Evolutionary conservation across 345 rosid species (phyloP).

Genomic region (Rhodamnia argentea): DNA sequence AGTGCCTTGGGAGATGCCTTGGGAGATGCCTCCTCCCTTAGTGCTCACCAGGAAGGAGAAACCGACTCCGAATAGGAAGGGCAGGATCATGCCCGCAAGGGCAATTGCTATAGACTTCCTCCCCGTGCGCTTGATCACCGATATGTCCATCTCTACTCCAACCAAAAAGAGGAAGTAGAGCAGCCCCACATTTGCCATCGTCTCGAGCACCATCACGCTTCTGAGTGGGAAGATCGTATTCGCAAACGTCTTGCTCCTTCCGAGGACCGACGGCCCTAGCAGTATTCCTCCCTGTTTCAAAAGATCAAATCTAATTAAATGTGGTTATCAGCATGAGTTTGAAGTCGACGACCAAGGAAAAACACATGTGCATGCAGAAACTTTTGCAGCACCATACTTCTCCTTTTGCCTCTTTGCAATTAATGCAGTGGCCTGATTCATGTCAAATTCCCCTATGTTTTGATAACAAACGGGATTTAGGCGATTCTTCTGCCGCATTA

Average conservation of each 20-base stretch:
- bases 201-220: constrained; percentile 96
- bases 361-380: not conserved
- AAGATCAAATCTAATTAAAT: not conserved
- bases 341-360: not conserved
- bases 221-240: constrained; percentile 51
- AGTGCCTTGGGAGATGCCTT: constrained; percentile 46
- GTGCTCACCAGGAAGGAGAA: constrained; percentile 40
- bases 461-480: not conserved
- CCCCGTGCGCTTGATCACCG: constrained; percentile 59
- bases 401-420: not conserved
- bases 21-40: not conserved
- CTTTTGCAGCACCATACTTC: not conserved
- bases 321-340: not conserved
- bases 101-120: constrained; percentile 58
- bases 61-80: constrained; percentile 43
- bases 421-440: not conserved
- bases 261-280: constrained; percentile 80
- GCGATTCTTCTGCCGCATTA: not conserved
- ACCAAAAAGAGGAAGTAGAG: constrained; percentile 82
- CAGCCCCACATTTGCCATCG: constrained; percentile 91
- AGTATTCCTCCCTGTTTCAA: constrained; percentile 61
- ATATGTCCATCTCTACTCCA: constrained; percentile 93
- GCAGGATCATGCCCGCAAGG: constrained; percentile 70
- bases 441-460: not conserved
- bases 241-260: constrained; percentile 27